A percentile compares a stretch with the other conserved stretches of the same genome.
Evolutionary conservation across 2,329 filamentous ascomycete species (phyloP).

Genomic region (Xylariales sp.): DNA sequence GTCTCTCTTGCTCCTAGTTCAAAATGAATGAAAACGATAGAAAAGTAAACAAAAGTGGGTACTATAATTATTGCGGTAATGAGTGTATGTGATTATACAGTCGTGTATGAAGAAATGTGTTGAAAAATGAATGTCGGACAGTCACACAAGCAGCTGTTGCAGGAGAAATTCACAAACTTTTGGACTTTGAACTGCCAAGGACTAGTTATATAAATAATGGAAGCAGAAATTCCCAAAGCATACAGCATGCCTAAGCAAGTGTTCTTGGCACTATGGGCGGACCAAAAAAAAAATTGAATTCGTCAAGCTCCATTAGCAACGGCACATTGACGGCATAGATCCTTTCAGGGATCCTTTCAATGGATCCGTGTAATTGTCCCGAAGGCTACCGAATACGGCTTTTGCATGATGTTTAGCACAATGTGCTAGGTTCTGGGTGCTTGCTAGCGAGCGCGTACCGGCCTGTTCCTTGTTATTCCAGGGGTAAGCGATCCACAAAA

Average conservation of each 20-base stretch:
- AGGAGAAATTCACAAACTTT: not conserved
- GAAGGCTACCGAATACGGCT: conserved; percentile 5
- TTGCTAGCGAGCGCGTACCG: conserved; percentile 1
- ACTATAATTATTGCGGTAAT: not conserved
- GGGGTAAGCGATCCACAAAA: no score
- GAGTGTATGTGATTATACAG: conserved; percentile 2
- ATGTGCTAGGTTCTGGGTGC: not conserved
- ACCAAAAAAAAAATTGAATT: not conserved
- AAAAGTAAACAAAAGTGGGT: not conserved
- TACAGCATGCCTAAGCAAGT: not conserved
- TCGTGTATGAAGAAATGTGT: no score
- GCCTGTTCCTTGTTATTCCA: conserved; percentile 1
- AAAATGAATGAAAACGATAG: not conserved
- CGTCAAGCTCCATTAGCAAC: not conserved
- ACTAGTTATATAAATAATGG: conserved; percentile 5
- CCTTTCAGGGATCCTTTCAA: not conserved
- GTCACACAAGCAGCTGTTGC: not conserved
- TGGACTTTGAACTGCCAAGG: not conserved
- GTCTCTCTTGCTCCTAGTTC: no score
- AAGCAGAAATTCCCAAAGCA: not conserved
- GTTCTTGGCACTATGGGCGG: conserved; percentile 1
- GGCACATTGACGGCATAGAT: not conserved
- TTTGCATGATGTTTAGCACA: no score
- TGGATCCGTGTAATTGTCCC: conserved; percentile 3
- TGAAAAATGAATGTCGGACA: no score